These are phyloP conservation scores for Lepidopterella palustris DNA, from an alignment of 495 filamentous ascomycete genomes.

Conservation along the genomic window DNA sequence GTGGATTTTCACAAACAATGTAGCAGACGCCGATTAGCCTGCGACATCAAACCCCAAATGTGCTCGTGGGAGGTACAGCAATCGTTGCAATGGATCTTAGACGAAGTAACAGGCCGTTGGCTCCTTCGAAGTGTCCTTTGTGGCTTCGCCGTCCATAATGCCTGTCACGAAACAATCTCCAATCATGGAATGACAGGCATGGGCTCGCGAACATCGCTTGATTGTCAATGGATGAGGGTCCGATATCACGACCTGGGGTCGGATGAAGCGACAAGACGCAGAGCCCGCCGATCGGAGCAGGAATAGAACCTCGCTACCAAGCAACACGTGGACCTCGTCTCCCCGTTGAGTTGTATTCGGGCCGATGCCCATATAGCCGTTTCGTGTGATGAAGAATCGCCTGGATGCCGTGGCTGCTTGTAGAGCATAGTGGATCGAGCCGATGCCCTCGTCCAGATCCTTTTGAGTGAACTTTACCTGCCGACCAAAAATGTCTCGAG, in stretches of 20 bases:
- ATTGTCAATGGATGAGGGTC: too few species aligned
- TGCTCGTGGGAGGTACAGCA: too few species aligned
- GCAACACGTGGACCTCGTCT: constrained; percentile 17
- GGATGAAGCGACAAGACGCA: neutral
- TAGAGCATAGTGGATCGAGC: constrained; percentile 26
- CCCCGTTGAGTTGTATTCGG: constrained; percentile 17
- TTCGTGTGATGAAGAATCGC: constrained; percentile 24
- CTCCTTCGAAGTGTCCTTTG: too few species aligned
- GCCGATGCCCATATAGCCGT: constrained; percentile 29
- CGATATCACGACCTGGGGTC: neutral
- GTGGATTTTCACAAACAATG: too few species aligned
- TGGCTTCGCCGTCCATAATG: constrained; percentile 14
- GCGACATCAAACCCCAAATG: too few species aligned
- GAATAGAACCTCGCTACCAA: constrained; percentile 26
- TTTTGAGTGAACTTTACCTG: constrained; percentile 8
- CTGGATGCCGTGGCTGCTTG: constrained; percentile 22
- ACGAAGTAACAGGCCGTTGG: too few species aligned
- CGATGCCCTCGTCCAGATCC: constrained; percentile 21
- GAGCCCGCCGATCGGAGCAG: constrained; percentile 11
- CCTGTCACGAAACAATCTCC: constrained; percentile 11
- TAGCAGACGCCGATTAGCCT: too few species aligned
- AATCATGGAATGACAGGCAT: constrained; percentile 3
- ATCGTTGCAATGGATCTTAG: too few species aligned
- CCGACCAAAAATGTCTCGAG: constrained; percentile 9
- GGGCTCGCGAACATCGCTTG: neutral